These are phyloP conservation scores for Pelargonium cotyledonis DNA, from an alignment of 441 rosid species.

Conservation along the genomic window DNA sequence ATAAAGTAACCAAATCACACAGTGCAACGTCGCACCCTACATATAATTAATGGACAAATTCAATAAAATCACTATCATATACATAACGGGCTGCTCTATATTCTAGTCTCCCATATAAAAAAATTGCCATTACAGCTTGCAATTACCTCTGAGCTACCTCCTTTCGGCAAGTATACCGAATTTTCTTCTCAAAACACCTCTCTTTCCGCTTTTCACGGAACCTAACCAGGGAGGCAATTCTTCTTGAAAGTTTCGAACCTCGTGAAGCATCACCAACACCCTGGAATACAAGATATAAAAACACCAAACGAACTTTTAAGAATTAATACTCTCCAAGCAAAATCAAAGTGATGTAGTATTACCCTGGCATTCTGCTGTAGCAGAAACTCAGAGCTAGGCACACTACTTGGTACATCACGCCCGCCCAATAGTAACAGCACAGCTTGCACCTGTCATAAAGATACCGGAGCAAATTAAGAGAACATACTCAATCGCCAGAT, in stretches of 20 bases:
- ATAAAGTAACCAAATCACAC: no score
- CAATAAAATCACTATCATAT: neutral
- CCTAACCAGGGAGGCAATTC: slow-evolving; percentile 45
- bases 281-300: slow-evolving; percentile 24
- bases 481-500: slow-evolving; percentile 5
- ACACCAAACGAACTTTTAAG: slow-evolving; percentile 4
- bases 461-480: slow-evolving; percentile 16
- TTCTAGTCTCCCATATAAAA: neutral
- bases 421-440: slow-evolving; percentile 42
- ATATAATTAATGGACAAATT: no score
- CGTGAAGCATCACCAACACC: slow-evolving; percentile 31
- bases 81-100: neutral
- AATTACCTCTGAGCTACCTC: slow-evolving; percentile 50
- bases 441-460: slow-evolving; percentile 44
- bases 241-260: slow-evolving; percentile 39
- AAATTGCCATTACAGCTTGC: slow-evolving; percentile 6
- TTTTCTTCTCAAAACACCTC: slow-evolving; percentile 51
- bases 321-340: slow-evolving; percentile 6
- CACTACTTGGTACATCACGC: slow-evolving; percentile 24
- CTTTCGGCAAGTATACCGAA: slow-evolving; percentile 42
- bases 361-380: slow-evolving; percentile 32
- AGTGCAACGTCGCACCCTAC: no score
- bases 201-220: slow-evolving; percentile 54
- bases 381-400: slow-evolving; percentile 31
- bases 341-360: slow-evolving; percentile 14